These are phyloP conservation scores for Nothophaeocryptopus gaeumannii DNA, from an alignment of 2,329 filamentous ascomycete species.

Conservation along the genomic window DNA sequence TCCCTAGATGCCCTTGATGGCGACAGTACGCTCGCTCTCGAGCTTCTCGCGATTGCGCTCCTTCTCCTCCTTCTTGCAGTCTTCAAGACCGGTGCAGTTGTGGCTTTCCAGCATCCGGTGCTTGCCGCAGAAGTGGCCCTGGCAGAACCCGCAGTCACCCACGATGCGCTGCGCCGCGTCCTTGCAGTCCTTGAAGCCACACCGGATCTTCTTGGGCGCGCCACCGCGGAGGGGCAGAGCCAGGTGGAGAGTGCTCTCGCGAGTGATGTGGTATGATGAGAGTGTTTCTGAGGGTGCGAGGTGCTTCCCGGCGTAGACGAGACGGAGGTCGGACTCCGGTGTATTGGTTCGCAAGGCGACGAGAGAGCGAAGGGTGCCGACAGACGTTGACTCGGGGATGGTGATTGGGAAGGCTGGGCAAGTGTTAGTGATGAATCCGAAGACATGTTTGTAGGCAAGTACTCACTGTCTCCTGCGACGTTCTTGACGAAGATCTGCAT, in stretches of 20 bases:
- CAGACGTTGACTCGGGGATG: slow-evolving; percentile 53
- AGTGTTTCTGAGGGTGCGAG: slow-evolving; percentile 47
- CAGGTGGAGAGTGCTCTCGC: slow-evolving; percentile 53
- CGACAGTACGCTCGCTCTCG: slow-evolving; percentile 86
- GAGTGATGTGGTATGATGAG: slow-evolving; percentile 47
- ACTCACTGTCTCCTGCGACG: slow-evolving; percentile 57
- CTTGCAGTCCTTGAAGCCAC: slow-evolving; percentile 85
- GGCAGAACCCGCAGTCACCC: slow-evolving; percentile 93
- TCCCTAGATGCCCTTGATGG: slow-evolving; percentile 78
- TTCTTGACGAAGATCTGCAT: slow-evolving; percentile 63
- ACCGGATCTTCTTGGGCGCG: slow-evolving; percentile 75
- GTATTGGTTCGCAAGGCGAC: slow-evolving; percentile 58
- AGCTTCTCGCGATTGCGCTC: slow-evolving; percentile 90
- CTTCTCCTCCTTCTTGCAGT: slow-evolving; percentile 96
- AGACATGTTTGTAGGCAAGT: slow-evolving; percentile 11
- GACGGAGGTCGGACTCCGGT: slow-evolving; percentile 50
- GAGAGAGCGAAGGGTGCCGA: slow-evolving; percentile 55
- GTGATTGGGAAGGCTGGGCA: slow-evolving; percentile 55
- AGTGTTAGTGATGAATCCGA: slow-evolving; percentile 22
- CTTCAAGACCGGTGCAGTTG: slow-evolving; percentile 86
- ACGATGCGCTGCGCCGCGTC: slow-evolving; percentile 87
- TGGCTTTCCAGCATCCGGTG: slow-evolving; percentile 93
- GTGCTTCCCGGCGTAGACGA: slow-evolving; percentile 59
- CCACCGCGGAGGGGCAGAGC: slow-evolving; percentile 56
- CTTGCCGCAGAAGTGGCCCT: slow-evolving; percentile 90